A percentile compares a stretch with the other conserved stretches of the same genome.
Evolutionary conservation across 2,329 filamentous ascomycete species (phyloP).

Genomic region (Stromatinia cepivora): DNA sequence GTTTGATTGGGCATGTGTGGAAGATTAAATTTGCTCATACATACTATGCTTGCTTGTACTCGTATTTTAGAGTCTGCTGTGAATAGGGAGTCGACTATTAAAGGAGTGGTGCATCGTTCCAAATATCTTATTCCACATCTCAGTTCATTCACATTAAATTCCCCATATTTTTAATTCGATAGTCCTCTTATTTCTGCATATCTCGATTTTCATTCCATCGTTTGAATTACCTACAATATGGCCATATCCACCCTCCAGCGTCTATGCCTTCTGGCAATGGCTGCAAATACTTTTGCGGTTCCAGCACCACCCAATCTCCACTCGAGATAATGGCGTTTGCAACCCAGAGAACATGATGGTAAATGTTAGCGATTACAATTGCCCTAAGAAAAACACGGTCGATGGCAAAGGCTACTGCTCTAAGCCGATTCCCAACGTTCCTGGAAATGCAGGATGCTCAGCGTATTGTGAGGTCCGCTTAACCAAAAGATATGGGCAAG

Average conservation of each 20-base stretch:
- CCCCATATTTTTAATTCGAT: not conserved
- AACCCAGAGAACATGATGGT: not conserved
- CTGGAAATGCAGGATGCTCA: not conserved
- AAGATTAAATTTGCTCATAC: not conserved
- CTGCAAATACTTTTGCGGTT: not conserved
- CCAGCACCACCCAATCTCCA: not conserved
- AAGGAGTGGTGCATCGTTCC: not conserved
- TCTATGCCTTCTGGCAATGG: not conserved
- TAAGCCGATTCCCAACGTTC: not conserved
- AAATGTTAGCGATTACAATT: not conserved
- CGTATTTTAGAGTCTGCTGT: not conserved
- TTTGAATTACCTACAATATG: not conserved
- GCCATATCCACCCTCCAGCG: not conserved
- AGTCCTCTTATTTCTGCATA: not conserved
- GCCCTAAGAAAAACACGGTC: slow-evolving; percentile 10
- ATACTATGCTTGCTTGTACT: no score
- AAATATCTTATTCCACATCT: not conserved
- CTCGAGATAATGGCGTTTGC: not conserved
- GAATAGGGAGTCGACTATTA: not conserved
- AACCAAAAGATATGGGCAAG: not conserved
- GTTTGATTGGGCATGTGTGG: no score
- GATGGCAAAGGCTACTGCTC: slow-evolving; percentile 7
- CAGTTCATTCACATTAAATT: not conserved
- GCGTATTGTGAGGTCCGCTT: slow-evolving; percentile 13
- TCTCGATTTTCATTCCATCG: not conserved